These are phyloP conservation scores for Phytophthora hibernalis DNA, from an alignment of 352 stramenopile species.

Conservation along the genomic window DNA sequence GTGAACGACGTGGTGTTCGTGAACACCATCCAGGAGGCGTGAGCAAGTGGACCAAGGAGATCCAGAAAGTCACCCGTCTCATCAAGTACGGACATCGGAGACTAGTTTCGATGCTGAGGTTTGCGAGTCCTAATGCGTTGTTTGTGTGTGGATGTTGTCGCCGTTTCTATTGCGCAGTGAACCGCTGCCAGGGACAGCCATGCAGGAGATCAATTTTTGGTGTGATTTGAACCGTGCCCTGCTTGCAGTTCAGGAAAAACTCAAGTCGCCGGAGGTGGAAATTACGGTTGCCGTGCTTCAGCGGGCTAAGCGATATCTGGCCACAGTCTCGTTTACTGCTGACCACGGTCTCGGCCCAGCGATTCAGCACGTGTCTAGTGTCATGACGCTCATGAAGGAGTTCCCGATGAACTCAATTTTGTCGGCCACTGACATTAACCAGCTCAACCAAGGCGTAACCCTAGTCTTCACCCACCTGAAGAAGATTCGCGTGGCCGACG, in stretches of 20 bases:
- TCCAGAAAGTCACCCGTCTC: constrained; percentile 93
- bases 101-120: neutral
- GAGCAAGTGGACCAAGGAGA: constrained; percentile 96
- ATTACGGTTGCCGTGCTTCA: constrained; percentile 93
- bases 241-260: constrained; percentile 83
- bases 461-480: constrained; percentile 91
- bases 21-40: constrained; percentile 89
- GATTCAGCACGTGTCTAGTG: constrained; percentile 88
- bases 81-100: constrained; percentile 47
- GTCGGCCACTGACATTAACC: constrained; percentile 85
- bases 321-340: constrained; percentile 90
- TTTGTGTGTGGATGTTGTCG: neutral
- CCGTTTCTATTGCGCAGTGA: constrained; percentile 35
- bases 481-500: constrained; percentile 90
- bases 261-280: constrained; percentile 90
- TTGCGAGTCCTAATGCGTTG: neutral
- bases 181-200: constrained; percentile 85
- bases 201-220: constrained; percentile 97
- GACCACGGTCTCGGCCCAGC: constrained; percentile 89
- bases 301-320: constrained; percentile 91
- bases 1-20: constrained; percentile 86
- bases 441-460: constrained; percentile 83
- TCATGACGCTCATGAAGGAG: constrained; percentile 94
- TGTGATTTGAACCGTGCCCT: constrained; percentile 91
- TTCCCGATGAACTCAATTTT: constrained; percentile 94